phyloP scores from a whole-genome alignment of 1,284 basidiomycete species.

The Puccinia hordei region DNA sequence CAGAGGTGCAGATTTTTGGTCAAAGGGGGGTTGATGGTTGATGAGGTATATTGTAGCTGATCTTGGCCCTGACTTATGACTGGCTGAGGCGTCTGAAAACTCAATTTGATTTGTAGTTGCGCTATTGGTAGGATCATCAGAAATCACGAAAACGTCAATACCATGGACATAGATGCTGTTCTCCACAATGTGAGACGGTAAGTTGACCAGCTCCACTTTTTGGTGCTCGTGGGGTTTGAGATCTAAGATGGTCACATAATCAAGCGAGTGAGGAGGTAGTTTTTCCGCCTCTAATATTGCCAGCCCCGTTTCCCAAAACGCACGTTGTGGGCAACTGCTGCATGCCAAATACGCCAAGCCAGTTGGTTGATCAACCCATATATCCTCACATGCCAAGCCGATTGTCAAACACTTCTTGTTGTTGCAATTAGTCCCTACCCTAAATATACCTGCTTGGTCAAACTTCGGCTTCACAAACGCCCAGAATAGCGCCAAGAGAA shows the following conservation, averaged over 20 bases:
- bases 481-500: conserved; percentile 31
- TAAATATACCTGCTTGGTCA: conserved; percentile 40
- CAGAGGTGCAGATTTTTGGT: neutral
- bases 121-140: conserved; percentile 1
- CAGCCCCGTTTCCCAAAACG: conserved; percentile 29
- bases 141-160: conserved; percentile 24
- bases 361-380: conserved; percentile 21
- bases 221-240: conserved; percentile 26
- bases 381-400: conserved; percentile 46
- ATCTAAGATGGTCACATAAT: conserved; percentile 38
- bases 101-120: neutral
- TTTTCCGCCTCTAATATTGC: conserved; percentile 14
- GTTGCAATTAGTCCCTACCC: conserved; percentile 18
- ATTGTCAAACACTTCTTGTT: conserved; percentile 42
- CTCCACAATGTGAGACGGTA: conserved; percentile 26
- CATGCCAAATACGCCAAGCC: conserved; percentile 44
- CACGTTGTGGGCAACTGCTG: conserved; percentile 14
- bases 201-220: conserved; percentile 34
- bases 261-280: conserved; percentile 26
- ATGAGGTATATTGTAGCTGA: conserved; percentile 42
- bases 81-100: conserved; percentile 15
- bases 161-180: conserved; percentile 37
- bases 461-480: conserved; percentile 35
- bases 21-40: conserved; percentile 36
- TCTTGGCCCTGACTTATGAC: neutral